Evolutionary conservation across 352 stramenopile species (phyloP).

Genomic region (Pythium chondricola): DNA sequence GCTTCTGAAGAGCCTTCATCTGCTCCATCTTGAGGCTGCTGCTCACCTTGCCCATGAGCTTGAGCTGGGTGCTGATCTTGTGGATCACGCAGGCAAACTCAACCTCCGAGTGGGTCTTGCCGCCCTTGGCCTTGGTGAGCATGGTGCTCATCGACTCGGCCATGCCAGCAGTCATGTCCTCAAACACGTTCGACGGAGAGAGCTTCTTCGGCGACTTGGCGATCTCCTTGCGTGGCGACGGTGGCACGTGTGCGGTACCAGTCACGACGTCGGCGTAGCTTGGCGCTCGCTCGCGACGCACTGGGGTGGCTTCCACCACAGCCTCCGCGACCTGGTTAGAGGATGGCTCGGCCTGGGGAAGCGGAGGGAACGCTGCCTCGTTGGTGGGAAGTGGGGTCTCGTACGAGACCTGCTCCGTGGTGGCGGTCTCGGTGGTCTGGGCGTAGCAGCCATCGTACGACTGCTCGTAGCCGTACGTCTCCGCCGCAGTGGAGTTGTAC

Average conservation of each 20-base stretch:
- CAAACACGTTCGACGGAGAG: conserved; percentile 21
- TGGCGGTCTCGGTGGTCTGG: background rate
- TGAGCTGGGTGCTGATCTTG: conserved; percentile 36
- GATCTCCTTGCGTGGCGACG: background rate
- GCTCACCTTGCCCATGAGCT: conserved; percentile 35
- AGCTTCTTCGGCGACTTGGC: too few relatives aligned
- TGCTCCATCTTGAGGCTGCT: conserved; percentile 30
- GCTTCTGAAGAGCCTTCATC: conserved; percentile 24
- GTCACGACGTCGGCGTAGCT: conserved; percentile 26
- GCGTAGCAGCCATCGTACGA: conserved; percentile 8
- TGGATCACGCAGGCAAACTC: conserved; percentile 31
- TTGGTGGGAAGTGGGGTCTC: too few relatives aligned
- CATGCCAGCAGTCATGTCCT: conserved; percentile 26
- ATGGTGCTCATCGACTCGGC: conserved; percentile 32
- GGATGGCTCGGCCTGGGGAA: background rate
- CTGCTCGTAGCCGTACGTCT: conserved; percentile 11
- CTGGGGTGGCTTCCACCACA: background rate
- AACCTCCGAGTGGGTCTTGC: conserved; percentile 24
- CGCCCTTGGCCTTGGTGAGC: conserved; percentile 25
- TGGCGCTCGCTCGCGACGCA: conserved; percentile 10
- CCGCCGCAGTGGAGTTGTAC: conserved; percentile 1
- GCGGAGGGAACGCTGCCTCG: too few relatives aligned
- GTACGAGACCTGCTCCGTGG: too few relatives aligned
- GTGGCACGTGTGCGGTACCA: conserved; percentile 1
- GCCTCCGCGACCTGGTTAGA: conserved; percentile 1